Evolutionary conservation across 495 filamentous ascomycete species (phyloP).

Genomic region (Xylaria telfairii): DNA sequence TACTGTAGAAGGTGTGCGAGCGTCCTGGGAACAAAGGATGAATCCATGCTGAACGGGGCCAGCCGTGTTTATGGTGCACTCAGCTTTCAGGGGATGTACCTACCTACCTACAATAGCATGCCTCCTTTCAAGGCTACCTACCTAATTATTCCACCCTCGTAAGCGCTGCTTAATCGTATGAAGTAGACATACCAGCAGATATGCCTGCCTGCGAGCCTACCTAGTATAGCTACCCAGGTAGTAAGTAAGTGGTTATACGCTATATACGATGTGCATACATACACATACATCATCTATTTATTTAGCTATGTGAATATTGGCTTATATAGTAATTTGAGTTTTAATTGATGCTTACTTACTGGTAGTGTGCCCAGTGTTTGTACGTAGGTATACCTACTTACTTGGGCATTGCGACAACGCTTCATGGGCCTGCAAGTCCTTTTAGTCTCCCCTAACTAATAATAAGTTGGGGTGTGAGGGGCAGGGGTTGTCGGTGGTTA

Average conservation of each 20-base stretch:
- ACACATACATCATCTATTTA: too few relatives aligned
- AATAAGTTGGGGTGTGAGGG: constrained; percentile 13
- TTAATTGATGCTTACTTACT: too few relatives aligned
- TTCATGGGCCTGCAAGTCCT: not conserved
- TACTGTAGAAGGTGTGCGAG: not conserved
- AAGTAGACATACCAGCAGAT: too few relatives aligned
- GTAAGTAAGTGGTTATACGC: too few relatives aligned
- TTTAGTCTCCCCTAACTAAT: constrained; percentile 1
- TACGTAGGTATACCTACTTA: too few relatives aligned
- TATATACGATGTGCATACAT: too few relatives aligned
- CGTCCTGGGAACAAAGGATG: not conserved
- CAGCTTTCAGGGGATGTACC: not conserved
- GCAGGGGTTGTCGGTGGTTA: constrained; percentile 11
- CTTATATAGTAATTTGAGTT: too few relatives aligned
- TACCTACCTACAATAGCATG: not conserved
- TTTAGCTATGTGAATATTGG: too few relatives aligned
- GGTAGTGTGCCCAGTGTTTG: too few relatives aligned
- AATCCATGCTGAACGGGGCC: not conserved
- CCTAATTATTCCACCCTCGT: not conserved
- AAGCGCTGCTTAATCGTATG: not conserved
- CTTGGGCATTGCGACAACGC: not conserved
- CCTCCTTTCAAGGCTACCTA: not conserved
- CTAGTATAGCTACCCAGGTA: too few relatives aligned
- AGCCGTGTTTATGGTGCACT: not conserved
- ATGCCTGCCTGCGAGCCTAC: too few relatives aligned